Evolutionary conservation across 352 stramenopile species (phyloP), one percentile per base, ranked within the genome.

Genomic region (Globisporangium carolinianum): DNA sequence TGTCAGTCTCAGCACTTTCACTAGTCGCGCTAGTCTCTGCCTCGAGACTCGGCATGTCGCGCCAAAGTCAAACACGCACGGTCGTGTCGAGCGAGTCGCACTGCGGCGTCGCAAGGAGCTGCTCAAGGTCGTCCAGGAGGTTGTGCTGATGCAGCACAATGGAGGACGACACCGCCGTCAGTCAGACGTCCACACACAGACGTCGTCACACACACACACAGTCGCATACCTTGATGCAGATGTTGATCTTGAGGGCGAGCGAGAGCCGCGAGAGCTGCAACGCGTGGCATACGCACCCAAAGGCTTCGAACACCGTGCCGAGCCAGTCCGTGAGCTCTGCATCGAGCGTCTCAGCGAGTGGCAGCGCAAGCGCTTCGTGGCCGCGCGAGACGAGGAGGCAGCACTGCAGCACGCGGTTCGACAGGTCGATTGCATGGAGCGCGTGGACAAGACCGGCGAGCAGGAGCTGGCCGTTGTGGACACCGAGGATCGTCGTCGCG

Each of bases 331-430:
- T 49, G 8, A 77, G 67, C 51, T 83, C 76, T 0, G 51, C 32
- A 17, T 49, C 66, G 12, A 91, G 55, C 3, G 65, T 57, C 36
- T 79, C 67, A 4, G 74, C 76, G 0, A 87, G 48, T 56, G 80
- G 55, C 7, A 70, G 57, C 7, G 79, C 79, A 6, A 69, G 58
- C 4, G 80, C 70, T 8, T 78, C 55, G 14, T 70, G 60, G 6
- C 77, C 79, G n/a, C 74, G 71, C 4, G 72, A 79, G 15, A 92
- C 67, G 5, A 89, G 66, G 49, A 90, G 72, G 38, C 70, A 83
- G 57, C 79, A 89, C 51, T 89, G 79, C 14, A 90, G 63, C 0
- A 90, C 72, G 47, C 62, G 57, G 50, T 90, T 89, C 4, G 68
- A 77, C 24, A 92, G 50, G n/a, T 82, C 73, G 45, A 92, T 59